Percentiles rank a stretch among this genome's conserved stretches.
Evolutionary conservation across 257 asterid species (phyloP).

Genomic region (Nicotiana attenuata): DNA sequence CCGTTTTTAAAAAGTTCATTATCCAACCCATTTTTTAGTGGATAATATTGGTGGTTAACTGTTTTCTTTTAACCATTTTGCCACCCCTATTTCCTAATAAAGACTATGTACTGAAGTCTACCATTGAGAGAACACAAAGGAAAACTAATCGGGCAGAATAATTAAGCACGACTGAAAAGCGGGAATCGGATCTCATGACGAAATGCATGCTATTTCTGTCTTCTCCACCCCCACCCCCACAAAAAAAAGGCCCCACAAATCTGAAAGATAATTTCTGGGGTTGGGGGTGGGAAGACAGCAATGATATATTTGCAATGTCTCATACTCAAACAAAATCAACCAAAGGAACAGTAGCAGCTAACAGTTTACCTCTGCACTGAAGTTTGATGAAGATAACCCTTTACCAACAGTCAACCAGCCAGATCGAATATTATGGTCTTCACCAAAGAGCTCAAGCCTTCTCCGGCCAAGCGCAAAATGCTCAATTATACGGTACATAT

Average conservation of each 20-base stretch:
- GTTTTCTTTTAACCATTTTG: no score
- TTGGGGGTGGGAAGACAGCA: neutral
- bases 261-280: neutral
- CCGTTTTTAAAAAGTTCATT: no score
- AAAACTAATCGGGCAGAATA: neutral
- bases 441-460: constrained; percentile 98
- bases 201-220: neutral
- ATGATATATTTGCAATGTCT: neutral
- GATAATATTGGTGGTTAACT: no score
- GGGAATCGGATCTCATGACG: neutral
- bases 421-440: constrained; percentile 91
- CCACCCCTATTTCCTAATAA: neutral
- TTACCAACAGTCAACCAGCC: constrained; percentile 99
- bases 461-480: constrained; percentile 99
- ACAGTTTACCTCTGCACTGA: constrained; percentile 66
- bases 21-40: no score
- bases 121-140: neutral
- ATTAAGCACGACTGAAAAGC: neutral
- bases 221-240: neutral
- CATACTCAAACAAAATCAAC: neutral
- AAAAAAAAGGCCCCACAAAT: neutral
- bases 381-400: constrained; percentile 86
- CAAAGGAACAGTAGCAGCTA: neutral
- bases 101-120: neutral
- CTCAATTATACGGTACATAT: constrained; percentile 93